These are phyloP conservation scores for Citrus sp. DNA, from an alignment of 345 rosid genomes.

Conservation along the genomic window DNA sequence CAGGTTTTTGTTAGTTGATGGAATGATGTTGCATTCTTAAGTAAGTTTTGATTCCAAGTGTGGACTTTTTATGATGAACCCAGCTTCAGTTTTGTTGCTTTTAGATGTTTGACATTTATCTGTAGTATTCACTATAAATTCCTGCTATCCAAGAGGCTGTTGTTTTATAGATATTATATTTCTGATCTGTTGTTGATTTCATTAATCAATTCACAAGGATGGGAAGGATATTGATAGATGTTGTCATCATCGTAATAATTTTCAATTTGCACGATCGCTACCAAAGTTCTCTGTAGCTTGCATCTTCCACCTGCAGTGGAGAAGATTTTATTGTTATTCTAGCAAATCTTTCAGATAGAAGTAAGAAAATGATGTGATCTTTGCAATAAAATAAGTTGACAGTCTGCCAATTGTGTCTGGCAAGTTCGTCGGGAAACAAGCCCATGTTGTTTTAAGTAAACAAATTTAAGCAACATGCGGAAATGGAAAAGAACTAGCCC, in stretches of 20 bases:
- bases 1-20: conserved; percentile 9
- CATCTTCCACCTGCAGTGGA: no score
- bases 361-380: no score
- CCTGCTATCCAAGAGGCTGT: neutral
- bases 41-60: conserved; percentile 5
- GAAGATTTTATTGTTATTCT: no score
- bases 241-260: no score
- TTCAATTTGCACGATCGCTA: neutral
- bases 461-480: no score
- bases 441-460: no score
- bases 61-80: neutral
- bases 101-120: neutral
- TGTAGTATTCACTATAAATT: neutral
- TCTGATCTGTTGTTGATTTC: neutral
- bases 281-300: no score
- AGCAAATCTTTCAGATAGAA: no score
- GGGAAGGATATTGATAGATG: neutral
- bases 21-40: neutral
- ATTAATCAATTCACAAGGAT: neutral
- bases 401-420: no score
- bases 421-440: no score
- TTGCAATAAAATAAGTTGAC: no score
- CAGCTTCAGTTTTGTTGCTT: neutral
- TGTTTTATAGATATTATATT: neutral
- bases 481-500: no score